Base-by-base conservation (phyloP, 83 land plant genomes). In the Picea abies region DNA sequence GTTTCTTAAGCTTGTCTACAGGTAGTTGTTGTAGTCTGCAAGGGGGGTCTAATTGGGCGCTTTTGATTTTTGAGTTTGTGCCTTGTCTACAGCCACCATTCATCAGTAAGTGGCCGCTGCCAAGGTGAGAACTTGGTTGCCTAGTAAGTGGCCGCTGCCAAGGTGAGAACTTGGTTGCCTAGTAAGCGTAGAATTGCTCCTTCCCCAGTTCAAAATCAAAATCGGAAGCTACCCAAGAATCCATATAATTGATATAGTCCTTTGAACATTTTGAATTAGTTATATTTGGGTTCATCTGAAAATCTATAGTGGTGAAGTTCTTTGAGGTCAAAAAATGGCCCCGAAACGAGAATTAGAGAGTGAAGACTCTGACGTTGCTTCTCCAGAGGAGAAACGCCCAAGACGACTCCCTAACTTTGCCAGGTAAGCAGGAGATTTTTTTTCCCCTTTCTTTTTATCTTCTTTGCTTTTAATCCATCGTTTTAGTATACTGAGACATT, bases 301-400 rank as follows among this genome's bases (percentile, higher is more conserved):
- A 49, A 39, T 1, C 44, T 72, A 6, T 37, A 39, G 49, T 8
- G n/a, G 23, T 44, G 52, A 11, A 20, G 41, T 44, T 20, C 9
- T 41, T 72, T 72, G 56, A 72, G 76, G 14, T 39, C 52, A 8
- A 20, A 72, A 72, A 20, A 72, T 72, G 76, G 76, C 76, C 23
- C 76, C 76, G 20, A 72, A 72, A 10, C 41, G 76, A 41, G 12
- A 39, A 0, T 72, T 72, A 20, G 76, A 72, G 56, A 44, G 25
- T 41, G 76, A 41, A 25, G 76, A 72, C 23, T 49, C 56, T 49
- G 52, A 39, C 9, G 37, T 22, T n/a, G 23, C n/a, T 5, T 20
- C 8, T 41, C 52, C n/a, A 20, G 58, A 22, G 41, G 56, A 72
- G 2, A 72, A 72, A 22, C 56, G 26, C 52, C 58, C 76, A 3